A percentile compares a stretch with the other conserved stretches of the same genome.
These are phyloP conservation scores for Corynascus novoguineensis DNA, from an alignment of 495 filamentous ascomycete genomes.

Conservation along the genomic window DNA sequence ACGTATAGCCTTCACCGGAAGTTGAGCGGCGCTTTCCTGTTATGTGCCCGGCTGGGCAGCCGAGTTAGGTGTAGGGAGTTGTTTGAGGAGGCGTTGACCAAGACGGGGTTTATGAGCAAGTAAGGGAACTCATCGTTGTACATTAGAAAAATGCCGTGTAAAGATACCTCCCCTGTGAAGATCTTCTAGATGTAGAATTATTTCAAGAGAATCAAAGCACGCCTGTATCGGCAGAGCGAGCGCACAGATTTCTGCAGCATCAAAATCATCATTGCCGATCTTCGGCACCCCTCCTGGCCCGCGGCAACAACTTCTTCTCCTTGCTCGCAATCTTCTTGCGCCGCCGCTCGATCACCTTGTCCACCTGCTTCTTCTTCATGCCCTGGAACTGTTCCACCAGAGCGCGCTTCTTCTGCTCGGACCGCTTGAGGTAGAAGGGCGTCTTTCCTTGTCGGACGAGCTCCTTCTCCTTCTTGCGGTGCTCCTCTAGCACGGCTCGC, in stretches of 20 bases:
- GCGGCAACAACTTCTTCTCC: conserved; percentile 76
- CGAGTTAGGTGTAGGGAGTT: conserved; percentile 73
- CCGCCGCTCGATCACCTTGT: conserved; percentile 71
- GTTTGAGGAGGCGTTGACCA: conserved; percentile 62
- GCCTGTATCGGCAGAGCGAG: no score
- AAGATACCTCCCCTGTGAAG: background rate
- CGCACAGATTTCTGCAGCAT: background rate
- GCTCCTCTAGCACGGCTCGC: conserved; percentile 59
- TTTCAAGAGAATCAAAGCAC: background rate
- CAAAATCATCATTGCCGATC: conserved; percentile 9
- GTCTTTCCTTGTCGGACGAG: conserved; percentile 79
- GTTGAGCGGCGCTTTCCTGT: conserved; percentile 87
- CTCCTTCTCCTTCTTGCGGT: conserved; percentile 77
- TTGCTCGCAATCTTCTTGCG: conserved; percentile 76
- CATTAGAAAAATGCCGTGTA: conserved; percentile 9
- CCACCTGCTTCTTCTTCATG: conserved; percentile 75
- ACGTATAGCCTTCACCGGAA: conserved; percentile 96
- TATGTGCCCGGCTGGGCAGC: conserved; percentile 83
- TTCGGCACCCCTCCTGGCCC: conserved; percentile 50
- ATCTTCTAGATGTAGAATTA: background rate
- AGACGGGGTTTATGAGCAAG: conserved; percentile 29
- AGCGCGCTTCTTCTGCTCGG: conserved; percentile 79
- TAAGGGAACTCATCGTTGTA: background rate
- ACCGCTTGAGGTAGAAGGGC: conserved; percentile 88
- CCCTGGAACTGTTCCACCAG: conserved; percentile 70